Evolutionary conservation across 129 eudicot genomes (phyloP).

Genomic region (Flaveria trinervia): DNA sequence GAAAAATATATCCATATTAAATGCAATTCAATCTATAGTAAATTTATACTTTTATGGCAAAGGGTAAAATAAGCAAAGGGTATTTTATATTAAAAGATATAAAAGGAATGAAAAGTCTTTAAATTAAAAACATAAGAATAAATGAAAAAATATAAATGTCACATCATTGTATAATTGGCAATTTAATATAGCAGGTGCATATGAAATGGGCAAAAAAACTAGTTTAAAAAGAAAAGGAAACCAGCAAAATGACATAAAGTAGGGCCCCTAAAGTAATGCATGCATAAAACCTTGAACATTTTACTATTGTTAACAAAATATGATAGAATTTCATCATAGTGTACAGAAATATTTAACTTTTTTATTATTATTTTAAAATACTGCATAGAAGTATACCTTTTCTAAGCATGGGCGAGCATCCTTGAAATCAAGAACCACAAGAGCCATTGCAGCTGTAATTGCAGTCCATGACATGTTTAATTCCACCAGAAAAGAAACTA

Average conservation of each 20-base stretch:
- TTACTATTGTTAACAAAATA: neutral
- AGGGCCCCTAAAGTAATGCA: neutral
- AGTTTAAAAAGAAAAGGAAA: neutral
- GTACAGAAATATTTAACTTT: too few relatives aligned
- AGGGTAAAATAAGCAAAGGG: neutral
- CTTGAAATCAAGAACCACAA: slow-evolving; percentile 90
- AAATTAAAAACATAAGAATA: neutral
- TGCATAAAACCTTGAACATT: neutral
- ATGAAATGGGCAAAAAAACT: neutral
- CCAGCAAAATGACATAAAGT: neutral
- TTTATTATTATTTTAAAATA: too few relatives aligned
- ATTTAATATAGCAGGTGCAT: slow-evolving; percentile 1
- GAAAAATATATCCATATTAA: neutral
- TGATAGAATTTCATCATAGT: neutral
- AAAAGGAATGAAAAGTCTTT: neutral
- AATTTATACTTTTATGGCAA: neutral
- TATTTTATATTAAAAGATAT: too few relatives aligned
- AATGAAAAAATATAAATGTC: neutral
- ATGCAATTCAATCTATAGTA: neutral
- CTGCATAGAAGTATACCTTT: slow-evolving; percentile 49
- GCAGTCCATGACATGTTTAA: slow-evolving; percentile 97
- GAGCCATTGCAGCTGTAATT: slow-evolving; percentile 90
- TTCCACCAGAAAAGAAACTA: slow-evolving; percentile 67
- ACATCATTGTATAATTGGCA: neutral
- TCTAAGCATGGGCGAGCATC: slow-evolving; percentile 83